Conservation (phyloP, 768 basidiomycete species). For the Lentinula detonsa region DNA sequence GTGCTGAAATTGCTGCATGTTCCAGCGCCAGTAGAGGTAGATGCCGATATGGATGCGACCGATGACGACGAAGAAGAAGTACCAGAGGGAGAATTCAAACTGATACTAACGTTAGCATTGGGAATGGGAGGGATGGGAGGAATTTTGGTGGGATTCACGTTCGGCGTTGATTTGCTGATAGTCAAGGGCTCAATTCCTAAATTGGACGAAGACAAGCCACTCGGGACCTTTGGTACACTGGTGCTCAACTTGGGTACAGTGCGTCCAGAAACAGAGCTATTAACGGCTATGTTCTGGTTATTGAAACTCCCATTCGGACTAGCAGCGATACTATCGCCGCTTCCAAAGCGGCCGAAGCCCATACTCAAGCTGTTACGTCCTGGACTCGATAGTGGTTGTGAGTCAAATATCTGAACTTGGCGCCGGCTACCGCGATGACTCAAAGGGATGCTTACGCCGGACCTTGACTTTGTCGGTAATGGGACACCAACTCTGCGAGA, state of each 20-base stretch:
- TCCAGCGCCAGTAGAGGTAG: conserved; percentile 23
- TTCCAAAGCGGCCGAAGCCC: conserved; percentile 17
- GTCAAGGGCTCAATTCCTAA: conserved; percentile 4
- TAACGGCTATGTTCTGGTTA: neutral
- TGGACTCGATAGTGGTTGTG: conserved; percentile 69
- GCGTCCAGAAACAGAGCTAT: conserved; percentile 12
- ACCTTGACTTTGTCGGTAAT: conserved; percentile 53
- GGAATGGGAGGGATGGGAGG: conserved; percentile 15
- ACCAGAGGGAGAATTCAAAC: conserved; percentile 26
- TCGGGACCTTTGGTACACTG: conserved; percentile 33
- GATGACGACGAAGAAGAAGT: conserved; percentile 52
- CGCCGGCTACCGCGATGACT: conserved; percentile 45
- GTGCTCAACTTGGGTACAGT: conserved; percentile 30
- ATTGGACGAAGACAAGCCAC: conserved; percentile 27
- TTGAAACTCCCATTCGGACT: conserved; percentile 31
- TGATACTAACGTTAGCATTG: neutral
- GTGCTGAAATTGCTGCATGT: conserved; percentile 45
- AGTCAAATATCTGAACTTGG: conserved; percentile 78
- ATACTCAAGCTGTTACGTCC: conserved; percentile 24
- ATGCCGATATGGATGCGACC: conserved; percentile 31
- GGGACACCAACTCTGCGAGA: conserved; percentile 82
- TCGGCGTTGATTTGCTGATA: conserved; percentile 3
- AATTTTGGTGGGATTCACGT: conserved; percentile 11
- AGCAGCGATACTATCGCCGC: conserved; percentile 12
- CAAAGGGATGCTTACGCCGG: conserved; percentile 56